These are phyloP conservation scores for Leishmania aethiopica DNA, from an alignment of 208 protist species.

Conservation along the genomic window DNA sequence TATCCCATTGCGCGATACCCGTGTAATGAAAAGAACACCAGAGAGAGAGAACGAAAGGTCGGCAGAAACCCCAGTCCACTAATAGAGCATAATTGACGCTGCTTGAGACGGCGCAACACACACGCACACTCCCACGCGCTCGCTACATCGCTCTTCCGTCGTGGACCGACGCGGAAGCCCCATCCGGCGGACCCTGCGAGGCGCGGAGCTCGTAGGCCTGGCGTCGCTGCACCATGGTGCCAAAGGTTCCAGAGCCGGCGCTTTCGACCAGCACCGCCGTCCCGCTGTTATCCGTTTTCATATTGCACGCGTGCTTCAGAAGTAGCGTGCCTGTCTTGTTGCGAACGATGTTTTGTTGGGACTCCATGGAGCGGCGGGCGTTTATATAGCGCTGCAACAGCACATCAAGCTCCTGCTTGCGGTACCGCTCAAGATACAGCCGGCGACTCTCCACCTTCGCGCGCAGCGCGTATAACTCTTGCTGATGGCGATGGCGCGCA, in stretches of 20 bases:
- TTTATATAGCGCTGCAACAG: constrained; percentile 91
- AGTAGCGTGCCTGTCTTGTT: constrained; percentile 85
- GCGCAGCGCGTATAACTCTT: constrained; percentile 82
- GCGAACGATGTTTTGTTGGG: constrained; percentile 89
- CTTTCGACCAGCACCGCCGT: constrained; percentile 73
- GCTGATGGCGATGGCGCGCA: constrained; percentile 73
- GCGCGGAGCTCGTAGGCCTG: constrained; percentile 39
- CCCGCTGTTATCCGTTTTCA: constrained; percentile 76
- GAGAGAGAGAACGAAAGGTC: neutral
- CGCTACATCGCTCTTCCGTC: neutral
- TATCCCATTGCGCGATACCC: neutral
- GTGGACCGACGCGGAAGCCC: neutral
- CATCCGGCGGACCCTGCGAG: constrained; percentile 5
- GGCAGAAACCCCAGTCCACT: neutral
- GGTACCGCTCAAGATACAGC: constrained; percentile 70
- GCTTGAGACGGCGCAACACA: neutral
- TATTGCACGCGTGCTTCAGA: constrained; percentile 89
- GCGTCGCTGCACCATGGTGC: constrained; percentile 63
- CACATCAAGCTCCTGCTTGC: constrained; percentile 88
- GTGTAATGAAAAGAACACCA: neutral
- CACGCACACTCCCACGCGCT: neutral
- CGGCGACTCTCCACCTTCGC: constrained; percentile 74
- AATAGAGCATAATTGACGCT: neutral
- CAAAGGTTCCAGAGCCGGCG: constrained; percentile 79
- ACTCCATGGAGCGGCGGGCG: constrained; percentile 78